These are phyloP conservation scores for Yarrowia phangngaensis DNA, from an alignment of 805 yeast species.

Conservation along the genomic window DNA sequence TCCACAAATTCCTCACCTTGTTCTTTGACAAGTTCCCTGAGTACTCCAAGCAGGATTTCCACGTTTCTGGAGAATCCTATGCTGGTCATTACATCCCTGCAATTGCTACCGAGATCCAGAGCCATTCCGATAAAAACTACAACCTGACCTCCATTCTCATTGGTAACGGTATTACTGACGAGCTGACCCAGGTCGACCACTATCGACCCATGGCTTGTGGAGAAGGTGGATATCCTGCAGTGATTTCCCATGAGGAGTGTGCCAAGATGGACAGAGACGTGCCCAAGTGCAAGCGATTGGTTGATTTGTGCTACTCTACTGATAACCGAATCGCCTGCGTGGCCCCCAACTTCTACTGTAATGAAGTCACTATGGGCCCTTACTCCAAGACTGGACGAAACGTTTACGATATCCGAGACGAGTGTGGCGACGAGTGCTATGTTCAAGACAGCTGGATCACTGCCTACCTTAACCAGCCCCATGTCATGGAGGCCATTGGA, in stretches of 20 bases:
- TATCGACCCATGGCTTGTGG: conserved; percentile 96
- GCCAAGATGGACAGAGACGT: conserved; percentile 54
- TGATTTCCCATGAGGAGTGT: conserved; percentile 63
- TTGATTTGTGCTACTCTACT: conserved; percentile 63
- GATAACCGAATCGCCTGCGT: conserved; percentile 67
- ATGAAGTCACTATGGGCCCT: conserved; percentile 59
- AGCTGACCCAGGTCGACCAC: conserved; percentile 68
- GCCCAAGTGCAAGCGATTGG: conserved; percentile 61
- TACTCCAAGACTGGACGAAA: conserved; percentile 57
- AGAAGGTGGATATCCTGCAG: conserved; percentile 70
- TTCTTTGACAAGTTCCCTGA: conserved; percentile 84
- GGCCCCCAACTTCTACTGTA: conserved; percentile 82
- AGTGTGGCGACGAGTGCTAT: conserved; percentile 57
- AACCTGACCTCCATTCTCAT: conserved; percentile 75
- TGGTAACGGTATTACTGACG: conserved; percentile 91
- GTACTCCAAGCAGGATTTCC: conserved; percentile 56
- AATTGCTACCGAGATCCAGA: conserved; percentile 55
- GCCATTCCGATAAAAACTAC: conserved; percentile 46
- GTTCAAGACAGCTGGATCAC: conserved; percentile 66
- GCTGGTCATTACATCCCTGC: conserved; percentile 94
- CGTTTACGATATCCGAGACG: conserved; percentile 59
- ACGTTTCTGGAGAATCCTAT: conserved; percentile 89
- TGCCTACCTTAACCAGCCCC: conserved; percentile 66
- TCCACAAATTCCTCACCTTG: conserved; percentile 73
- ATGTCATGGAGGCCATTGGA: conserved; percentile 74